Conservation (phyloP, 164 flowering plant genomes). For the Santalum album region DNA sequence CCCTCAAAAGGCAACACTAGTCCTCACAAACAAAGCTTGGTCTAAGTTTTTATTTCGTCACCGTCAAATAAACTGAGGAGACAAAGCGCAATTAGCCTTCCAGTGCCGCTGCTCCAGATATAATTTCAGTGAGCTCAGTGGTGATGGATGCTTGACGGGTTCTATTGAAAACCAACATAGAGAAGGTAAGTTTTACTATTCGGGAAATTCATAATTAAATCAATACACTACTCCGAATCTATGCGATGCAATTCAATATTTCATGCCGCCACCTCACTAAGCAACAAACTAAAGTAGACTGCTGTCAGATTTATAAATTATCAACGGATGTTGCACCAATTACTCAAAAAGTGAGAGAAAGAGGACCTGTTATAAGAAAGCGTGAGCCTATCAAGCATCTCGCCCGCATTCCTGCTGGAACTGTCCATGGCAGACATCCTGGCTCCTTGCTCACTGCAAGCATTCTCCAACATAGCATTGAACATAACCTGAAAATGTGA, state of each 20-base stretch:
- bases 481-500: conserved; percentile 48
- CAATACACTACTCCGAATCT: background rate
- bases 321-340: too few relatives aligned
- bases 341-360: conserved; percentile 10
- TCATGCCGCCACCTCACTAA: too few relatives aligned
- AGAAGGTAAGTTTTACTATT: background rate
- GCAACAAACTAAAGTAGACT: too few relatives aligned
- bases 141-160: conserved; percentile 98
- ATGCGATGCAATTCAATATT: background rate
- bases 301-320: too few relatives aligned
- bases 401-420: conserved; percentile 98
- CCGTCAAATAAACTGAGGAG: conserved; percentile 9
- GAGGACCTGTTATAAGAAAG: conserved; percentile 85
- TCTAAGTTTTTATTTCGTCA: conserved; percentile 29
- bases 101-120: conserved; percentile 91
- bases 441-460: conserved; percentile 98
- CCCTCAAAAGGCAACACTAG: conserved; percentile 4
- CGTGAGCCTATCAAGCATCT: conserved; percentile 96
- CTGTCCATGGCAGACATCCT: conserved; percentile 99
- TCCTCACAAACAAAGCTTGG: conserved; percentile 8
- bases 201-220: too few relatives aligned
- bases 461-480: conserved; percentile 90
- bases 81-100: conserved; percentile 34
- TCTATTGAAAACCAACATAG: conserved; percentile 21
- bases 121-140: conserved; percentile 87